Conservation (phyloP, 129 eudicot species). For the Tanacetum coccineum region DNA sequence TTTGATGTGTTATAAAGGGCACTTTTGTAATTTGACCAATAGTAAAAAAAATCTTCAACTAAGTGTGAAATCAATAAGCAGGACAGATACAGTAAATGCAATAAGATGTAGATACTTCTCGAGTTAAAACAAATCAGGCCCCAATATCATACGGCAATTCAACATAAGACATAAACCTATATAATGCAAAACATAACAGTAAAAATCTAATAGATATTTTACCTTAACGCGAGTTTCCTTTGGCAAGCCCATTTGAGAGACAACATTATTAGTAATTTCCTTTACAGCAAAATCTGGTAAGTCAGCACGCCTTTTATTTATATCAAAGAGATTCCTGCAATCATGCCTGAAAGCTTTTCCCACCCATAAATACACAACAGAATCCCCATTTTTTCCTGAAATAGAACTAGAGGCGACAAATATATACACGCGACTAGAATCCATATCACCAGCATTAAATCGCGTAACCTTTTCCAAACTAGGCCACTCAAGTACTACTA, state of each 20-base stretch:
- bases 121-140: slow-evolving; percentile 5
- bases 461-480: slow-evolving; percentile 44
- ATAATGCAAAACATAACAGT: background rate
- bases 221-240: slow-evolving; percentile 56
- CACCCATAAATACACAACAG: slow-evolving; percentile 59
- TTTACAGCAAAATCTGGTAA: slow-evolving; percentile 41
- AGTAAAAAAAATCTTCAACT: slow-evolving; percentile 18
- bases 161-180: background rate
- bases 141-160: background rate
- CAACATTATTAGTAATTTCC: slow-evolving; percentile 40
- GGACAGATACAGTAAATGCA: too few relatives aligned
- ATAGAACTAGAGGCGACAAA: slow-evolving; percentile 39
- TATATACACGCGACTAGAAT: slow-evolving; percentile 38
- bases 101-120: background rate
- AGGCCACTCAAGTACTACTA: slow-evolving; percentile 60
- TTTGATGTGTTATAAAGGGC: background rate
- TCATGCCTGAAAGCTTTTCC: slow-evolving; percentile 46
- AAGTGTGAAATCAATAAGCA: background rate
- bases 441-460: slow-evolving; percentile 44
- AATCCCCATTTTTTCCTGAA: slow-evolving; percentile 30
- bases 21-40: background rate
- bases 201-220: slow-evolving; percentile 16
- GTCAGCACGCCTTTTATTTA: slow-evolving; percentile 28
- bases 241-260: slow-evolving; percentile 55
- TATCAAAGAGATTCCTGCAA: slow-evolving; percentile 22